These are phyloP conservation scores for Pythium rhizo-oryzae DNA, from an alignment of 352 stramenopile genomes.

Conservation along the genomic window DNA sequence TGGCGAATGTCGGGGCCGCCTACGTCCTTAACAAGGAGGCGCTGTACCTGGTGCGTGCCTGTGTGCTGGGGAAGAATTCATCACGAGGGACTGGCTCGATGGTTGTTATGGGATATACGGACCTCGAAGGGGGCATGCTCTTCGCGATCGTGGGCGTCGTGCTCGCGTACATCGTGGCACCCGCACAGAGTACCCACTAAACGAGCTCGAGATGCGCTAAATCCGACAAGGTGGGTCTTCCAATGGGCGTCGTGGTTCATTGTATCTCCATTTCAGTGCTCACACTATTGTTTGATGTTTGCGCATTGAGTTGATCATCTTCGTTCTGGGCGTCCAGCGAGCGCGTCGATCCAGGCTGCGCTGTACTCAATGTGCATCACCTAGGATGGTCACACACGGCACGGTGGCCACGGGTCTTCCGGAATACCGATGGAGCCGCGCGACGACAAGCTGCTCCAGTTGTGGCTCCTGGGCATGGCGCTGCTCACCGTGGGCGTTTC, in stretches of 20 bases:
- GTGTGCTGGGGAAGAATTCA: too few species aligned
- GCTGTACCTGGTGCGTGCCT: slow-evolving; percentile 54
- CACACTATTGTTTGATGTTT: neutral
- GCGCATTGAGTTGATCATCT: slow-evolving; percentile 41
- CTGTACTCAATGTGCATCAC: too few species aligned
- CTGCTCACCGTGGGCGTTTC: too few species aligned
- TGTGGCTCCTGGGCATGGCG: too few species aligned
- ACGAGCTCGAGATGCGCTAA: slow-evolving; percentile 84
- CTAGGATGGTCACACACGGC: too few species aligned
- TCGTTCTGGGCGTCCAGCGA: slow-evolving; percentile 74
- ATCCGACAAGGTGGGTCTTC: slow-evolving; percentile 59
- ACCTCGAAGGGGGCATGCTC: slow-evolving; percentile 82
- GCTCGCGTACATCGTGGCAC: slow-evolving; percentile 82
- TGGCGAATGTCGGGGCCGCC: slow-evolving; percentile 88
- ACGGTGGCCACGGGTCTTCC: too few species aligned
- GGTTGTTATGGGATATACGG: slow-evolving; percentile 39
- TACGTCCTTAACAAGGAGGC: slow-evolving; percentile 85
- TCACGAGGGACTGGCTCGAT: neutral
- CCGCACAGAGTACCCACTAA: slow-evolving; percentile 84
- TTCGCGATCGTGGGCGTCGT: slow-evolving; percentile 89
- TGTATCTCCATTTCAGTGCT: neutral
- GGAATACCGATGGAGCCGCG: too few species aligned
- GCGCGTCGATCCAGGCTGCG: too few species aligned
- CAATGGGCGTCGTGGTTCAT: neutral
- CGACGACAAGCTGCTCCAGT: too few species aligned